These are phyloP conservation scores for Quercus glauca DNA, from an alignment of 306 rosid genomes.

Conservation along the genomic window DNA sequence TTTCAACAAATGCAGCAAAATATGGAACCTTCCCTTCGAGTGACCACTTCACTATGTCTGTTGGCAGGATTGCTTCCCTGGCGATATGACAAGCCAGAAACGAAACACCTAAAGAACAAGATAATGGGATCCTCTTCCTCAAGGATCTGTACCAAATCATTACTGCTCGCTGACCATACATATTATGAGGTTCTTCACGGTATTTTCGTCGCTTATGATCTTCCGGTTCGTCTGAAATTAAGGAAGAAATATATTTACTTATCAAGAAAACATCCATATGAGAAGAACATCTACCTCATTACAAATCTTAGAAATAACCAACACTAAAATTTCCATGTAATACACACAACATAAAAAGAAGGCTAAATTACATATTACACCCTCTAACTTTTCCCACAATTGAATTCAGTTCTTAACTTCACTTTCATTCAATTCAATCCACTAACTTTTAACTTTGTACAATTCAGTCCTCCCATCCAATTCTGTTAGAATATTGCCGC, in stretches of 20 bases:
- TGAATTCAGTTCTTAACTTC: too few species aligned
- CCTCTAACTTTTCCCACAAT: too few species aligned
- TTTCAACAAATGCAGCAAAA: conserved; percentile 72
- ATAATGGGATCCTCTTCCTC: conserved; percentile 61
- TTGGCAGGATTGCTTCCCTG: conserved; percentile 72
- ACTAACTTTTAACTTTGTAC: too few species aligned
- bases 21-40: conserved; percentile 84
- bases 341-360: background rate
- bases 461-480: too few species aligned
- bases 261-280: conserved; percentile 16
- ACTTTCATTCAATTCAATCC: too few species aligned
- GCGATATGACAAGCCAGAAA: conserved; percentile 82
- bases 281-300: conserved; percentile 2
- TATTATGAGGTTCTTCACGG: conserved; percentile 52
- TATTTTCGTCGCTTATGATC: conserved; percentile 30
- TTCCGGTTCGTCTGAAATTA: conserved; percentile 51
- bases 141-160: conserved; percentile 64
- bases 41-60: conserved; percentile 76
- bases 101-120: conserved; percentile 58
- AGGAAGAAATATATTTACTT: conserved; percentile 27
- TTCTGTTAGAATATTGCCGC: too few species aligned
- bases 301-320: background rate
- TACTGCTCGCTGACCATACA: conserved; percentile 56
- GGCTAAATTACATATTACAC: background rate
- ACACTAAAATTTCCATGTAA: background rate